A percentile compares a stretch with the other conserved stretches of the same genome.
Conservation (phyloP, 352 stramenopile genomes). For the Thraustotheca clavata region DNA sequence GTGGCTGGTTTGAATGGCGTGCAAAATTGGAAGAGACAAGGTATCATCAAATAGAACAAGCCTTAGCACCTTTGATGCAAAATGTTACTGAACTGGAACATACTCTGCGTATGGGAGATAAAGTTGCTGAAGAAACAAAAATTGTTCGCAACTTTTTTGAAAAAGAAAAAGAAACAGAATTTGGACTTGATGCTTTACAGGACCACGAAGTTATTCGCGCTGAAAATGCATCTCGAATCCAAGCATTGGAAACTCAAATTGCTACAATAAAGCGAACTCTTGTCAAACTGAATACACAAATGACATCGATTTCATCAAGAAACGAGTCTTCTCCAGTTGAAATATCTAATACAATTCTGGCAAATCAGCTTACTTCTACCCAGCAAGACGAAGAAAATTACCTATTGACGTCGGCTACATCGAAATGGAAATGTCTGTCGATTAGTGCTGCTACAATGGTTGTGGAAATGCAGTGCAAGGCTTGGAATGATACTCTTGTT, state of each 20-base stretch:
- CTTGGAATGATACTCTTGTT: neutral
- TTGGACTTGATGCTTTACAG: constrained; percentile 1
- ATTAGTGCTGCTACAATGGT: neutral
- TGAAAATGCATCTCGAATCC: neutral
- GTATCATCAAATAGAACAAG: neutral
- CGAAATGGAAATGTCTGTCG: neutral
- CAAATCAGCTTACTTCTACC: neutral
- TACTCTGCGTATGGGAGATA: neutral
- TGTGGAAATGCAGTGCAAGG: neutral
- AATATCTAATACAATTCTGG: neutral
- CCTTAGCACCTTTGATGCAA: neutral
- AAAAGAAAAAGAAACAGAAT: neutral
- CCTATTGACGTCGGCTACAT: neutral
- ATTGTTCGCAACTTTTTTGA: neutral
- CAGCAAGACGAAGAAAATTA: neutral
- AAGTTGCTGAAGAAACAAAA: neutral
- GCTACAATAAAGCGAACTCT: neutral
- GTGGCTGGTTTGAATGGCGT: constrained; percentile 10
- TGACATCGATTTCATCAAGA: neutral
- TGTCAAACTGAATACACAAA: neutral
- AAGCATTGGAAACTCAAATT: neutral
- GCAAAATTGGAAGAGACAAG: neutral
- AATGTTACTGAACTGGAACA: neutral
- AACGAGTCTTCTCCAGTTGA: neutral
- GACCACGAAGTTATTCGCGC: constrained; percentile 12